phyloP scores from a whole-genome alignment of 441 rosid genomes.

The Adansonia madagascariensis region DNA sequence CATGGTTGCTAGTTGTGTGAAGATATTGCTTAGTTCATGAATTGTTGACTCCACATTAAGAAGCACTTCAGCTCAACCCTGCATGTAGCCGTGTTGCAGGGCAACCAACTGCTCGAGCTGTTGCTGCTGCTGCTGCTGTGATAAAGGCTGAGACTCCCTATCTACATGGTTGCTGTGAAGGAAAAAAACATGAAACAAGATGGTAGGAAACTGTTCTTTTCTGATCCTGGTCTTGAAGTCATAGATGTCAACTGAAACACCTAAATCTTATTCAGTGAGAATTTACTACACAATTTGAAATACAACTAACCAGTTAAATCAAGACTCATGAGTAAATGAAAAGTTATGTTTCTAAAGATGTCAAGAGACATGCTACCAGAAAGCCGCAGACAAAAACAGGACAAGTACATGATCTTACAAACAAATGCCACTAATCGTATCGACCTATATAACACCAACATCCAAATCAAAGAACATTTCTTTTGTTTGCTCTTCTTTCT shows the following conservation, averaged over 20 bases:
- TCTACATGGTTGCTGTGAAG: conserved; percentile 65
- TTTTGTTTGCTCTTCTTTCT: background rate
- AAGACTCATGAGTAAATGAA: background rate
- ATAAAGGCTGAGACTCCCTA: conserved; percentile 69
- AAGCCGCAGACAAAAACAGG: background rate
- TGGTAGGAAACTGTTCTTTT: background rate
- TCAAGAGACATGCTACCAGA: background rate
- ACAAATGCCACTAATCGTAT: background rate
- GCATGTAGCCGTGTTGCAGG: conserved; percentile 89
- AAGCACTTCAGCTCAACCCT: conserved; percentile 91
- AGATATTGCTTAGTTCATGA: conserved; percentile 84
- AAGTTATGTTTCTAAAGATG: background rate
- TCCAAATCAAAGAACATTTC: background rate
- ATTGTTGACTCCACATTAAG: conserved; percentile 93
- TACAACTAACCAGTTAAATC: background rate
- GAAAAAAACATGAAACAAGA: conserved; percentile 2
- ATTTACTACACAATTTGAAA: background rate
- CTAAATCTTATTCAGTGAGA: background rate
- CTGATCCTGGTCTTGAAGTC: background rate
- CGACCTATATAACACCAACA: background rate
- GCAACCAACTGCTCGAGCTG: conserved; percentile 78
- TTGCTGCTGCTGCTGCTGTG: conserved; percentile 58
- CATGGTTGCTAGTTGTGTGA: conserved; percentile 86
- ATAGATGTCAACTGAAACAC: background rate
- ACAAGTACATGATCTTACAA: background rate